Conservation (phyloP, 1,139 yeast species). For the Candida glucosophila region DNA sequence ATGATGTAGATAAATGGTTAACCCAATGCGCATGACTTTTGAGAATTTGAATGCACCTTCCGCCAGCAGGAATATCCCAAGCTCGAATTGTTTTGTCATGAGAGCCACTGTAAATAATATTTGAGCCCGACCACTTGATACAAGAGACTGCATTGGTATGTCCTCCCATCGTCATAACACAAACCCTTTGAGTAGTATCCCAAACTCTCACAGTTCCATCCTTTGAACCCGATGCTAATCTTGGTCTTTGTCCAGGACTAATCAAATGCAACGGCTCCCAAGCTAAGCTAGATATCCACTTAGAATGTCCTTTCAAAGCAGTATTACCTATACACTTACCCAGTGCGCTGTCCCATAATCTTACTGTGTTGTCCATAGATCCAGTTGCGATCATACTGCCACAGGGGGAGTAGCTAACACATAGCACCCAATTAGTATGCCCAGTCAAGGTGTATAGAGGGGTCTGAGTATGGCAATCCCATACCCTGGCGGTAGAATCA, state of each 20-base stretch:
- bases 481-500: conserved; percentile 91
- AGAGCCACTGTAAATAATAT: conserved; percentile 79
- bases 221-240: conserved; percentile 82
- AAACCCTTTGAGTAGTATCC: conserved; percentile 72
- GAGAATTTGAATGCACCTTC: conserved; percentile 70
- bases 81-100: conserved; percentile 92
- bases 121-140: conserved; percentile 93
- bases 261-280: conserved; percentile 95
- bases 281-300: conserved; percentile 81
- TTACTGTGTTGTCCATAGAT: conserved; percentile 83
- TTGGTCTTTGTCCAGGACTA: conserved; percentile 53
- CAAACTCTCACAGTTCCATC: conserved; percentile 87
- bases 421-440: conserved; percentile 88
- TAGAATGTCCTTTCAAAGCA: conserved; percentile 70
- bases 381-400: conserved; percentile 93
- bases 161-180: conserved; percentile 71
- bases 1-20: conserved; percentile 83
- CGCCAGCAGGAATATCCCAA: conserved; percentile 76
- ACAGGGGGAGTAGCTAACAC: conserved; percentile 92
- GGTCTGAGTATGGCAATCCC: conserved; percentile 97
- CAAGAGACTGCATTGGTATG: conserved; percentile 87
- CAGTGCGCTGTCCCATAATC: conserved; percentile 76
- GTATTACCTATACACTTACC: conserved; percentile 74
- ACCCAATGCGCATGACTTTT: conserved; percentile 98
- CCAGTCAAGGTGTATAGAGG: conserved; percentile 76